Evolutionary conservation across 1,284 basidiomycete species (phyloP), one percentile per base, ranked within the genome.

Genomic region (Singerocomus inundabilis): DNA sequence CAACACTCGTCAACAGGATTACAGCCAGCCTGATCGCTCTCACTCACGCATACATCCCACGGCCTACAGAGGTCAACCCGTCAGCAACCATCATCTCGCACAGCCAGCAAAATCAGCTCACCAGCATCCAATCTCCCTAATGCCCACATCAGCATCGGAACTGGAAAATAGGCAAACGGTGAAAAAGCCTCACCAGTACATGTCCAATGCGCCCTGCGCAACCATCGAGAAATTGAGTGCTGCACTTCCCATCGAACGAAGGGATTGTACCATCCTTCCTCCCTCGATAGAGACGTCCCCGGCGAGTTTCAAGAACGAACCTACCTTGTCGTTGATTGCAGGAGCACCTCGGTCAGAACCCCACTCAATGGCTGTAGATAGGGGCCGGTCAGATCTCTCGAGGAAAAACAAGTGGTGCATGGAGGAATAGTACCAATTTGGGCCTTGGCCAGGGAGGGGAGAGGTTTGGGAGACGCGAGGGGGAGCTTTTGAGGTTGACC

Each of bases 121-220:
- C 80, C 88, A 92, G 66, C 89, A 92, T 9, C 93, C 93, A 51
- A 94, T 90, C 72, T 96, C 93, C 89, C 91, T 93, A 42, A 6
- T 3, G 1, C 5, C 6, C 31, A 21, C 4, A 6, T 54, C 42
- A 58, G 33, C 15, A 24, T 28, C 32, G 36, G 38, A 31, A 8
- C 2, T n/a, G n/a, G 18, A 30, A 5, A 15, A 31, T 4, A 13
- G 24, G 25, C 53, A 54, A n/a, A 2, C 13, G 18, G 36, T 24
- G 2, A 5, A n/a, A 15, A 26, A 3, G 8, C 63, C 78, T 55
- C 54, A 90, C 90, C 90, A 91, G 60, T 91, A 93, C 48, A 93
- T 64, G 64, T 96, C 93, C 43, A 93, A 66, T 11, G 82, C 82
- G 10, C 93, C 93, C 65, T 90, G 85, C 2, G 93, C 93, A 7